Evolutionary conservation across 2,329 filamentous ascomycete genomes (phyloP).

Genomic region (Leptodontidium sp.): DNA sequence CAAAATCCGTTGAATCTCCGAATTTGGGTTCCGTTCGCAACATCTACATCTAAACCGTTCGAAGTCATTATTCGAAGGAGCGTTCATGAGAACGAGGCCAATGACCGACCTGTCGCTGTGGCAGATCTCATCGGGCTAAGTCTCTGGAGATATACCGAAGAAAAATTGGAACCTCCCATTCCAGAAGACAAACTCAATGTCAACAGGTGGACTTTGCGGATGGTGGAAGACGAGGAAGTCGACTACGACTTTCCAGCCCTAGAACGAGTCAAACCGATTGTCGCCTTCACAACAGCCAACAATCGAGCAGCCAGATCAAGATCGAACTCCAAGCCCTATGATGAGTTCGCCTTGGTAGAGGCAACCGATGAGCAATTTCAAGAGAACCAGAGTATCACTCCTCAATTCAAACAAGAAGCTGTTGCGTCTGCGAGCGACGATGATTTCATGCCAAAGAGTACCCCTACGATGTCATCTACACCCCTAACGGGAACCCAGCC

Average conservation of each 20-base stretch:
- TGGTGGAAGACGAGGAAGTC: constrained; percentile 86
- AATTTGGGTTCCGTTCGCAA: constrained; percentile 78
- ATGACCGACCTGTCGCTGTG: constrained; percentile 72
- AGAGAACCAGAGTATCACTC: constrained; percentile 74
- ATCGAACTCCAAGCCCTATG: constrained; percentile 78
- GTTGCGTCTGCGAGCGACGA: constrained; percentile 49
- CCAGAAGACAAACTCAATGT: constrained; percentile 74
- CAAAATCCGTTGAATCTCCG: constrained; percentile 78
- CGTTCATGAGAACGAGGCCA: constrained; percentile 71
- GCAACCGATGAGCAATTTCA: constrained; percentile 73
- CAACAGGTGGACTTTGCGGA: constrained; percentile 83
- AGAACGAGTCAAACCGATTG: constrained; percentile 76
- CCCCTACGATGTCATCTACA: constrained; percentile 38
- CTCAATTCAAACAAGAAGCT: constrained; percentile 68
- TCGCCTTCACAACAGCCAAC: constrained; percentile 82
- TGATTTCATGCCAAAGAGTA: constrained; percentile 51
- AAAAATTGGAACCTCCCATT: constrained; percentile 74
- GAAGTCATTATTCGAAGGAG: constrained; percentile 76
- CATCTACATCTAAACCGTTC: constrained; percentile 68
- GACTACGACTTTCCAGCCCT: constrained; percentile 86
- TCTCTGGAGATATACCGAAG: constrained; percentile 80
- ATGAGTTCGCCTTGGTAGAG: constrained; percentile 82
- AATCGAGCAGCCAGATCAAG: constrained; percentile 68
- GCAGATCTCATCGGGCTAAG: constrained; percentile 84
- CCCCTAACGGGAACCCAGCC: constrained; percentile 48